Evolutionary conservation across 2,329 filamentous ascomycete genomes (phyloP).

Genomic region (Penicillium glabrum): DNA sequence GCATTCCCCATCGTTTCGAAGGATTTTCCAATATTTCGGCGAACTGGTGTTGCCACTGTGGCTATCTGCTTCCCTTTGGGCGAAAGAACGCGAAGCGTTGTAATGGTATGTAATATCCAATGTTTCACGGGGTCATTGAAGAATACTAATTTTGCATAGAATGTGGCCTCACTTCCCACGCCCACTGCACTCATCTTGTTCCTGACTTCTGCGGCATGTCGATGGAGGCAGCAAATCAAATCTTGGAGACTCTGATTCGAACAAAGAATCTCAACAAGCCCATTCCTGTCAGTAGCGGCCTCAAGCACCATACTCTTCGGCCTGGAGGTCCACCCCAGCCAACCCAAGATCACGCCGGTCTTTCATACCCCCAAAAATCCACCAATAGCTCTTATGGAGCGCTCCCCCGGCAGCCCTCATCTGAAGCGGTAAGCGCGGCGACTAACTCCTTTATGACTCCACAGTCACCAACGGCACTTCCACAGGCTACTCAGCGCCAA

Average conservation of each 20-base stretch:
- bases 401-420: slow-evolving; percentile 37
- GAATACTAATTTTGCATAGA: slow-evolving; percentile 53
- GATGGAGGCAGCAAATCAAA: slow-evolving; percentile 94
- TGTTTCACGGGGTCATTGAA: background rate
- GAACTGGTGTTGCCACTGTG: slow-evolving; percentile 99
- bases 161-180: slow-evolving; percentile 88
- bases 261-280: slow-evolving; percentile 70
- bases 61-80: slow-evolving; percentile 90
- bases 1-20: slow-evolving; percentile 95
- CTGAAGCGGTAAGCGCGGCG: slow-evolving; percentile 44
- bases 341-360: slow-evolving; percentile 38
- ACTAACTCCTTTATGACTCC: slow-evolving; percentile 43
- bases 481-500: slow-evolving; percentile 39
- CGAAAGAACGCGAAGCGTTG: slow-evolving; percentile 95
- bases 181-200: slow-evolving; percentile 88
- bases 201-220: slow-evolving; percentile 99
- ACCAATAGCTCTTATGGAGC: slow-evolving; percentile 37
- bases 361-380: slow-evolving; percentile 37
- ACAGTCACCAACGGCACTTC: slow-evolving; percentile 44
- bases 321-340: slow-evolving; percentile 48
- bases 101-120: slow-evolving; percentile 57
- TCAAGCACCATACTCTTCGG: slow-evolving; percentile 69
- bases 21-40: slow-evolving; percentile 97
- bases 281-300: slow-evolving; percentile 50
- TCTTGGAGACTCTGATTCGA: slow-evolving; percentile 79